A percentile compares a stretch with the other conserved stretches of the same genome.
Evolutionary conservation across 169 alveolate genomes (phyloP).

Genomic region (Plasmodium malariae): DNA sequence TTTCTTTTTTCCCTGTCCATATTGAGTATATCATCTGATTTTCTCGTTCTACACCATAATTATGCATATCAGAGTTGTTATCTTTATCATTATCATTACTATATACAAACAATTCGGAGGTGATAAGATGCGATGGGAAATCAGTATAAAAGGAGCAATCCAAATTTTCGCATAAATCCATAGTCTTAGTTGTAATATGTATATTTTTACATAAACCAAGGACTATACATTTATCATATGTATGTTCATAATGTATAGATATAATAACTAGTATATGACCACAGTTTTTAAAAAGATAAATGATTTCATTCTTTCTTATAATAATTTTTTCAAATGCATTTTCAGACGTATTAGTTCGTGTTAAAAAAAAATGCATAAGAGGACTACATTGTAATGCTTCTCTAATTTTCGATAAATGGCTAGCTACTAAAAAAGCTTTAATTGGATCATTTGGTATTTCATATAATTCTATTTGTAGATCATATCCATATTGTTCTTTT

Average conservation of each 20-base stretch:
- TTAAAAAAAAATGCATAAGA: conserved; percentile 64
- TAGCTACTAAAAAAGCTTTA: conserved; percentile 22
- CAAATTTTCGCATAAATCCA: conserved; percentile 64
- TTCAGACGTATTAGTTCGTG: conserved; percentile 41
- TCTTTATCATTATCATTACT: background rate
- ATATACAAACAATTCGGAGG: conserved; percentile 48
- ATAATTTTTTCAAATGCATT: conserved; percentile 57
- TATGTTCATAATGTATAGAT: conserved; percentile 55
- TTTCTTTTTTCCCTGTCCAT: background rate
- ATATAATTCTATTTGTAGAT: conserved; percentile 67
- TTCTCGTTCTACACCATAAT: background rate
- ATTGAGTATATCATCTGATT: conserved; percentile 5
- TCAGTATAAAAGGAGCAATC: conserved; percentile 72
- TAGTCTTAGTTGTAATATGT: conserved; percentile 37
- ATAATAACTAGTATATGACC: conserved; percentile 32
- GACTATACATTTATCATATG: conserved; percentile 35
- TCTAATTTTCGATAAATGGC: conserved; percentile 70
- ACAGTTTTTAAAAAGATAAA: conserved; percentile 27
- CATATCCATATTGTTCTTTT: conserved; percentile 70
- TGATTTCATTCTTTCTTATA: conserved; percentile 65
- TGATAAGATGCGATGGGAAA: conserved; percentile 57
- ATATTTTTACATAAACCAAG: conserved; percentile 71
- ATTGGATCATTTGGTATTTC: conserved; percentile 62
- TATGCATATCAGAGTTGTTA: background rate
- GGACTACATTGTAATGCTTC: conserved; percentile 74